Conservation (phyloP, 1,139 yeast species). For the Saccharomyces hybrid region DNA sequence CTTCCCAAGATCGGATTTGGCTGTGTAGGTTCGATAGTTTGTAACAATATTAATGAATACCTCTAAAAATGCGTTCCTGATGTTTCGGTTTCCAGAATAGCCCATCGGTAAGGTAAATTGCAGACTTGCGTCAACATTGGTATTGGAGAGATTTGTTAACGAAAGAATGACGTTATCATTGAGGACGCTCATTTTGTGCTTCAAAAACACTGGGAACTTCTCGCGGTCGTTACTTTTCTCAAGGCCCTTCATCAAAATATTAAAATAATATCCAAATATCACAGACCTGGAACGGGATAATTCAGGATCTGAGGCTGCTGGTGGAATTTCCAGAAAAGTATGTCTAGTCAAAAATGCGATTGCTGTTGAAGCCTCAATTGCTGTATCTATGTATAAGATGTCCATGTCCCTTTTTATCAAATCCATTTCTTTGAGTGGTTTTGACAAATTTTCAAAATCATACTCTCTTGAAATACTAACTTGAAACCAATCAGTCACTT, state of each 20-base stretch:
- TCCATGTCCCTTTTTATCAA: constrained; percentile 38
- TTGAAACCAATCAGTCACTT: constrained; percentile 63
- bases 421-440: constrained; percentile 30
- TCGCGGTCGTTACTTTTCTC: constrained; percentile 45
- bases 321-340: constrained; percentile 54
- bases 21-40: constrained; percentile 31
- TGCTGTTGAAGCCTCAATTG: constrained; percentile 57
- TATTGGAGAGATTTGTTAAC: constrained; percentile 58
- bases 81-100: constrained; percentile 56
- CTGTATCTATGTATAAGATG: constrained; percentile 54
- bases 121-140: constrained; percentile 73
- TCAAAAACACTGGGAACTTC: constrained; percentile 32
- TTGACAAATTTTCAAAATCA: constrained; percentile 29
- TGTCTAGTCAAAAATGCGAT: constrained; percentile 48
- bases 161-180: constrained; percentile 60
- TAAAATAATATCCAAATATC: constrained; percentile 64
- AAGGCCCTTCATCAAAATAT: constrained; percentile 59
- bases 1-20: constrained; percentile 28
- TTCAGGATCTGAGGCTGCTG: constrained; percentile 51
- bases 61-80: constrained; percentile 64
- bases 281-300: constrained; percentile 51
- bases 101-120: constrained; percentile 74
- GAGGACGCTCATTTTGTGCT: constrained; percentile 49
- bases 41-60: constrained; percentile 65
- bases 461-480: constrained; percentile 36